Percentiles rank a stretch among this genome's conserved stretches.
phyloP scores from a whole-genome alignment of 2,329 filamentous ascomycete genomes.

The Plenodomus biglobosus region DNA sequence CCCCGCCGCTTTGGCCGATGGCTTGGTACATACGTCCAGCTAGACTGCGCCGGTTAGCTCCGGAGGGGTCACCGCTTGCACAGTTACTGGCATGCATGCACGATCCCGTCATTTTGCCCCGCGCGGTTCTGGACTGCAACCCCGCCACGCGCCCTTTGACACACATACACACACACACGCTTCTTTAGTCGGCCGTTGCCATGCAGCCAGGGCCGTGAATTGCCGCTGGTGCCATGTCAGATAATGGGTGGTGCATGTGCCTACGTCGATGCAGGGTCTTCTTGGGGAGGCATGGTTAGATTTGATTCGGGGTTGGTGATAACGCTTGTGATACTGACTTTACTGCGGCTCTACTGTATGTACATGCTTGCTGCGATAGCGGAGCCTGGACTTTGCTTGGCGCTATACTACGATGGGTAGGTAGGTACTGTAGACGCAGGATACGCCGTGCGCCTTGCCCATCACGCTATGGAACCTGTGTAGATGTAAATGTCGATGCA shows the following conservation, averaged over 20 bases:
- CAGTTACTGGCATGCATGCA: neutral
- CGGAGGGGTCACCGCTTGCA: constrained; percentile 11
- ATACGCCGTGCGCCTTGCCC: constrained; percentile 20
- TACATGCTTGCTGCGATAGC: no score
- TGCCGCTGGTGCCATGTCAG: constrained; percentile 1
- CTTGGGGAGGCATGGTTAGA: constrained; percentile 11
- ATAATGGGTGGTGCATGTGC: constrained; percentile 5
- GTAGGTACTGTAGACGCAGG: no score
- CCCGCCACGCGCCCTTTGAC: constrained; percentile 26
- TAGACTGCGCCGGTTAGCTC: neutral
- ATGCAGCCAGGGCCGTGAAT: constrained; percentile 1
- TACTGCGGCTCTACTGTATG: neutral
- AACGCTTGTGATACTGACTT: no score
- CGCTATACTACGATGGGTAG: no score
- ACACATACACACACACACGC: constrained; percentile 22
- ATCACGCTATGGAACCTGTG: constrained; percentile 11
- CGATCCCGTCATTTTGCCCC: constrained; percentile 17
- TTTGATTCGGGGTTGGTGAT: no score
- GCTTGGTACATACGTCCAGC: neutral
- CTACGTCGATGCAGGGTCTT: neutral
- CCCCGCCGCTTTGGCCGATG: constrained; percentile 2
- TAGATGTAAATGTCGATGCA: constrained; percentile 11
- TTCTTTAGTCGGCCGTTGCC: neutral
- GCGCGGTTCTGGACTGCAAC: constrained; percentile 12
- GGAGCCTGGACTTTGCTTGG: no score